A percentile compares a stretch with the other conserved stretches of the same genome.
phyloP scores from a whole-genome alignment of 2,329 filamentous ascomycete genomes.

The Penicillium sp. region DNA sequence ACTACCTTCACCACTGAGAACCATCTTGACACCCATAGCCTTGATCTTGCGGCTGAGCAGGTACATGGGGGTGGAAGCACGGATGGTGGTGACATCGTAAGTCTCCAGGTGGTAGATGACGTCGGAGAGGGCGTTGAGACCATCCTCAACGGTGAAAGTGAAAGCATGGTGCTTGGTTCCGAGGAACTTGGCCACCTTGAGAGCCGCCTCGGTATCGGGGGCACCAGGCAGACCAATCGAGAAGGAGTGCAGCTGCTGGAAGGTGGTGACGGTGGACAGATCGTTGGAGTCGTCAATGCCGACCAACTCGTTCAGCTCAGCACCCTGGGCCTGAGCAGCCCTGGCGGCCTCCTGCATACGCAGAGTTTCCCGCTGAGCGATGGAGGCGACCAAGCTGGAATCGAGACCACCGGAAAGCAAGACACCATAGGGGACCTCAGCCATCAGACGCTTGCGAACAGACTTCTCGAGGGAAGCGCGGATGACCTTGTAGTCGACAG shows the following conservation, averaged over 20 bases:
- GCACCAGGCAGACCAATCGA: conserved; percentile 91
- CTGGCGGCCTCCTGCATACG: conserved; percentile 58
- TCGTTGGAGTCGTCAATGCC: conserved; percentile 91
- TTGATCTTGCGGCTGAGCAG: conserved; percentile 97
- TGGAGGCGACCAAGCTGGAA: conserved; percentile 87
- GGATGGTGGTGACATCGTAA: conserved; percentile 96
- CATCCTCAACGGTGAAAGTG: conserved; percentile 96
- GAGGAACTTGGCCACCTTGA: conserved; percentile 93
- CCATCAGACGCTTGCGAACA: conserved; percentile 95
- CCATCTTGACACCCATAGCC: conserved; percentile 99
- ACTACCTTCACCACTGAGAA: conserved; percentile 88
- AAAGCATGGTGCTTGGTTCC: conserved; percentile 97
- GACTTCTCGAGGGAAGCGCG: conserved; percentile 77
- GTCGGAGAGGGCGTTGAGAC: conserved; percentile 89
- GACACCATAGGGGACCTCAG: conserved; percentile 95
- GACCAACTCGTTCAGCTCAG: conserved; percentile 59
- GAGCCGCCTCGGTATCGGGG: conserved; percentile 81
- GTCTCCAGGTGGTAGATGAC: conserved; percentile 97
- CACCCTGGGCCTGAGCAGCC: conserved; percentile 35
- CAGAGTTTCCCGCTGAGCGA: conserved; percentile 85
- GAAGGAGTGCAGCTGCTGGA: conserved; percentile 95
- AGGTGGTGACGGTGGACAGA: conserved; percentile 77
- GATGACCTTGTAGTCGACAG: conserved; percentile 73
- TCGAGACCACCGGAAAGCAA: conserved; percentile 90
- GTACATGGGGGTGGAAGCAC: conserved; percentile 98